Evolutionary conservation across 495 filamentous ascomycete genomes (phyloP).

Genomic region (Immersiella caudata): DNA sequence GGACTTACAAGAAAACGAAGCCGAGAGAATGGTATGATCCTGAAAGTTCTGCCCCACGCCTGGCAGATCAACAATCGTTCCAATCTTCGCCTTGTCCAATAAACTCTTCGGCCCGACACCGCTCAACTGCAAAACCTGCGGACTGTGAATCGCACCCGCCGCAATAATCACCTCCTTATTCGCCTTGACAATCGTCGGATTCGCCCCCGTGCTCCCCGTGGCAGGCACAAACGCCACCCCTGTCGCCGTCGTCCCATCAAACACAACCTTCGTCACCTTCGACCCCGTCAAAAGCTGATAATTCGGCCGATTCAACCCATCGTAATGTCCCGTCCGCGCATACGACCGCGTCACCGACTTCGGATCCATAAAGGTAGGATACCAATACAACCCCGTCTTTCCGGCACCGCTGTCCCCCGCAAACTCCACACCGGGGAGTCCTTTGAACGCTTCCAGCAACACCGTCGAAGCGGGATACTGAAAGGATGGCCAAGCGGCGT

Average conservation of each 20-base stretch:
- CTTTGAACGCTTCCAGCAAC: slow-evolving; percentile 42
- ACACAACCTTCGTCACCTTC: slow-evolving; percentile 41
- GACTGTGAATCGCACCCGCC: slow-evolving; percentile 60
- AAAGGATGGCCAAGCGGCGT: slow-evolving; percentile 47
- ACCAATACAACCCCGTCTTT: slow-evolving; percentile 47
- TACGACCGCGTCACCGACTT: slow-evolving; percentile 43
- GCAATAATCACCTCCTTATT: slow-evolving; percentile 62
- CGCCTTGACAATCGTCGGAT: slow-evolving; percentile 43
- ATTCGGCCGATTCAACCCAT: slow-evolving; percentile 39
- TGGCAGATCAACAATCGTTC: slow-evolving; percentile 50
- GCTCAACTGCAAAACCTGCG: slow-evolving; percentile 58
- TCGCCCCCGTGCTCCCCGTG: slow-evolving; percentile 7
- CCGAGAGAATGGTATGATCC: slow-evolving; percentile 51
- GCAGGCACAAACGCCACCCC: slow-evolving; percentile 38
- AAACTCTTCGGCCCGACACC: slow-evolving; percentile 55
- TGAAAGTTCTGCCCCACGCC: slow-evolving; percentile 63
- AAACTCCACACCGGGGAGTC: slow-evolving; percentile 46
- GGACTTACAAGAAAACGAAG: slow-evolving; percentile 36
- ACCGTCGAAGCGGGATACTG: slow-evolving; percentile 44
- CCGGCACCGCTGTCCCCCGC: slow-evolving; percentile 46
- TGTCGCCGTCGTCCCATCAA: slow-evolving; percentile 41
- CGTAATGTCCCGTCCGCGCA: slow-evolving; percentile 46
- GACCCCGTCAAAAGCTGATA: slow-evolving; percentile 44
- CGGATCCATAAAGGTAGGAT: slow-evolving; percentile 50
- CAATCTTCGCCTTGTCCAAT: slow-evolving; percentile 46